Percentiles rank a stretch among this genome's conserved stretches.
Conservation (phyloP, 495 filamentous ascomycete species). For the Hypoxylon rickii region DNA sequence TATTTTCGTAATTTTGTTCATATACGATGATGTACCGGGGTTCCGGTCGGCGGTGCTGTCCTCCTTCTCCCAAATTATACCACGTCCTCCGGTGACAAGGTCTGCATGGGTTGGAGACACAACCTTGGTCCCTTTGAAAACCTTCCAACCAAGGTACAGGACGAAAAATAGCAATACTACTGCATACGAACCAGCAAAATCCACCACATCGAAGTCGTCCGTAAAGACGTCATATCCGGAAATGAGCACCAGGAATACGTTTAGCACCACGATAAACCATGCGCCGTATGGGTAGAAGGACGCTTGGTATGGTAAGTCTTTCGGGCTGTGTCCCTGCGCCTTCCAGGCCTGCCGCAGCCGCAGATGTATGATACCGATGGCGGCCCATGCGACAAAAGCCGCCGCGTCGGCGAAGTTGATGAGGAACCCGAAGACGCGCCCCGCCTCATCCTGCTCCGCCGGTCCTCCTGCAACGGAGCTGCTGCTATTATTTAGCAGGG, state of each 20-base stretch:
- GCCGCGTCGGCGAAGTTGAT: conserved; percentile 59
- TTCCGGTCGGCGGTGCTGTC: conserved; percentile 5
- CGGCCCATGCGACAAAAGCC: conserved; percentile 67
- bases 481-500: conserved; percentile 59
- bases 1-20: too few species aligned
- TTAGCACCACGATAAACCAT: conserved; percentile 59
- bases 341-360: conserved; percentile 65
- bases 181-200: conserved; percentile 52
- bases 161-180: conserved; percentile 60
- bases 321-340: conserved; percentile 55
- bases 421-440: conserved; percentile 59
- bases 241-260: conserved; percentile 57
- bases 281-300: conserved; percentile 65
- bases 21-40: too few species aligned
- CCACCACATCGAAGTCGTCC: conserved; percentile 57
- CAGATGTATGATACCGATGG: conserved; percentile 58
- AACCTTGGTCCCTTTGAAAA: conserved; percentile 50
- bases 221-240: conserved; percentile 47
- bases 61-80: background rate
- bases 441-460: conserved; percentile 1
- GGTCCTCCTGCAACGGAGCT: too few species aligned
- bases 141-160: conserved; percentile 60
- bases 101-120: conserved; percentile 57
- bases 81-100: conserved; percentile 60
- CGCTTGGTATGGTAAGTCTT: conserved; percentile 62